Evolutionary conservation across 208 protist species (phyloP).

Genomic region (Trypanosoma cruzi): DNA sequence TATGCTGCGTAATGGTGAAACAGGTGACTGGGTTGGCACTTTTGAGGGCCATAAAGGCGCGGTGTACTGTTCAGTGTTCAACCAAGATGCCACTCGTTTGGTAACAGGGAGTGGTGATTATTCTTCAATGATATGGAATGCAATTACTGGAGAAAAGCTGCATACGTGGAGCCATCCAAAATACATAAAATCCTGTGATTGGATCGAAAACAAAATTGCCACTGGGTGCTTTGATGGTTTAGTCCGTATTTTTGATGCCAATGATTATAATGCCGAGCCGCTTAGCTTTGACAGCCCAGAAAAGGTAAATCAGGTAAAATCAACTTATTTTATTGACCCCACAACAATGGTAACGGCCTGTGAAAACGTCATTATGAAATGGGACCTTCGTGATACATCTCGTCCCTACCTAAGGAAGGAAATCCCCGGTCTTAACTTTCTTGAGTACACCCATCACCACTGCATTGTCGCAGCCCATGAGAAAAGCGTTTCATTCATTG

Average conservation of each 20-base stretch:
- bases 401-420: slow-evolving; percentile 77
- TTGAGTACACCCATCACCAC: slow-evolving; percentile 89
- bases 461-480: slow-evolving; percentile 83
- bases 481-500: slow-evolving; percentile 89
- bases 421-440: slow-evolving; percentile 85
- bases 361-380: slow-evolving; percentile 88
- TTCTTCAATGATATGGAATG: slow-evolving; percentile 94
- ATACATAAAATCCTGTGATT: slow-evolving; percentile 95
- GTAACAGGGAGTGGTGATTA: slow-evolving; percentile 95
- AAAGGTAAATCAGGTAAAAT: slow-evolving; percentile 70
- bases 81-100: slow-evolving; percentile 78
- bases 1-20: slow-evolving; percentile 95
- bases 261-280: slow-evolving; percentile 74
- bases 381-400: slow-evolving; percentile 90
- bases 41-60: slow-evolving; percentile 96
- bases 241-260: slow-evolving; percentile 92
- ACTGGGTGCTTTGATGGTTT: slow-evolving; percentile 93
- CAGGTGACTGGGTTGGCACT: slow-evolving; percentile 96
- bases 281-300: slow-evolving; percentile 69
- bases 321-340: slow-evolving; percentile 85
- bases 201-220: slow-evolving; percentile 82
- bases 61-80: slow-evolving; percentile 93
- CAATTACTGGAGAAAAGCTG: slow-evolving; percentile 88
- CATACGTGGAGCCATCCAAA: slow-evolving; percentile 93
- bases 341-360: slow-evolving; percentile 87